These are phyloP conservation scores for Lepidium africanum DNA, from an alignment of 345 rosid species.

Conservation along the genomic window DNA sequence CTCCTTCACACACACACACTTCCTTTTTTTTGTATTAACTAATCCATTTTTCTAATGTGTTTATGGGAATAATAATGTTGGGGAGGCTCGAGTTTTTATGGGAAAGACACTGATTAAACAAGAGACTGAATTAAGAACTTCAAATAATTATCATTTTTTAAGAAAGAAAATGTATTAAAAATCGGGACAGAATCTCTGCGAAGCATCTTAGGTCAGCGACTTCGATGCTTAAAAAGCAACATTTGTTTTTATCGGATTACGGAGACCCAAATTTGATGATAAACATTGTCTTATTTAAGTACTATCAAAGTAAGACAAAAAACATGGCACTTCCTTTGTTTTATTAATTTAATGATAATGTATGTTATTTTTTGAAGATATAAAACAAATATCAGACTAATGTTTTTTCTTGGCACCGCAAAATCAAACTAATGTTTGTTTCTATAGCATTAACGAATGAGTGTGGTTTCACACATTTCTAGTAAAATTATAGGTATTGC, in stretches of 20 bases:
- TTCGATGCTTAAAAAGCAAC: slow-evolving; percentile 27
- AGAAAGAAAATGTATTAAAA: background rate
- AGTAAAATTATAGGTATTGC: slow-evolving; percentile 18
- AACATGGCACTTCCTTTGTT: slow-evolving; percentile 3
- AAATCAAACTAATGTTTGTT: slow-evolving; percentile 1
- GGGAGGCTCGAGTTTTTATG: slow-evolving; percentile 24
- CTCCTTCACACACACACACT: slow-evolving; percentile 17
- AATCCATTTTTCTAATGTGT: background rate
- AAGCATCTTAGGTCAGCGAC: slow-evolving; percentile 35
- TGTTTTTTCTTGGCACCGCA: slow-evolving; percentile 15
- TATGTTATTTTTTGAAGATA: background rate
- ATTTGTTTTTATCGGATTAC: slow-evolving; percentile 20
- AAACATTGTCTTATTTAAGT: slow-evolving; percentile 19
- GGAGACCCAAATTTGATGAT: background rate
- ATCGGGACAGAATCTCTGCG: slow-evolving; percentile 26
- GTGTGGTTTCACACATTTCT: slow-evolving; percentile 23
- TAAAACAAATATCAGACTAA: background rate
- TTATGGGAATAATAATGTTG: slow-evolving; percentile 23
- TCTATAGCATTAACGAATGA: slow-evolving; percentile 15
- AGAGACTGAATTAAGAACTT: background rate
- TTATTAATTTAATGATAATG: background rate
- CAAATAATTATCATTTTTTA: slow-evolving; percentile 1
- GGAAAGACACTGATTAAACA: slow-evolving; percentile 13
- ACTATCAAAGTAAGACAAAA: slow-evolving; percentile 16
- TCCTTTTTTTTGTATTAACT: slow-evolving; percentile 5